A percentile compares a stretch with the other conserved stretches of the same genome.
Conservation (phyloP, 345 rosid species). For the Citrus australasica region DNA sequence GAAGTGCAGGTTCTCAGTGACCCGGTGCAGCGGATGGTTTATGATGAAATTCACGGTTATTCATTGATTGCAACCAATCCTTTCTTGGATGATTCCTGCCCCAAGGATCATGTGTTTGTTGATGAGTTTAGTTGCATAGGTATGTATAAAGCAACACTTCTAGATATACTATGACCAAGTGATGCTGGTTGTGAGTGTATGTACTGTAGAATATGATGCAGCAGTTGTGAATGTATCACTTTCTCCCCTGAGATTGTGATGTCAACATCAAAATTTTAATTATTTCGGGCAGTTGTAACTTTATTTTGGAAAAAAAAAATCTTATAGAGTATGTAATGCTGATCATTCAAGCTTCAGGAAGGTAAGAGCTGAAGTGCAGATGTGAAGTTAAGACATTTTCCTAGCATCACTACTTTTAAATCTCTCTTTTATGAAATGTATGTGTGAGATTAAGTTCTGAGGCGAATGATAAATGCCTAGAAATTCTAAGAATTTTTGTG, state of each 20-base stretch:
- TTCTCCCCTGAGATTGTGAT: background rate
- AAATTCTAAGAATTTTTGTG: background rate
- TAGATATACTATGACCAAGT: background rate
- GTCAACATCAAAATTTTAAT: background rate
- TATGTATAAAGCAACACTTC: slow-evolving; percentile 16
- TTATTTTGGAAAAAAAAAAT: background rate
- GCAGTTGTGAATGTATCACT: background rate
- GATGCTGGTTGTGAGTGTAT: background rate
- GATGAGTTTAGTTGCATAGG: slow-evolving; percentile 99
- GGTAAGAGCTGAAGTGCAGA: background rate
- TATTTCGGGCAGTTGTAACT: background rate
- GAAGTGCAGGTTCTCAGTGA: slow-evolving; percentile 86
- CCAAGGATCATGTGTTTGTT: slow-evolving; percentile 75
- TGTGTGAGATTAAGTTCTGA: background rate
- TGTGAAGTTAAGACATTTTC: background rate
- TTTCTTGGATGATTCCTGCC: slow-evolving; percentile 66
- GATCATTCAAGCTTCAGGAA: background rate
- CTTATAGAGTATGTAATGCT: background rate
- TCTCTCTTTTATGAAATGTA: background rate
- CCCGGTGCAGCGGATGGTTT: slow-evolving; percentile 89
- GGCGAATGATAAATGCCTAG: background rate
- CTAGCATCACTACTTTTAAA: background rate
- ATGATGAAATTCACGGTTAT: slow-evolving; percentile 97
- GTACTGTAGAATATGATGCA: background rate
- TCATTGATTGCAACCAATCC: slow-evolving; percentile 79